Base-by-base conservation (phyloP, 2,329 filamentous ascomycete genomes). In the Epichloe sp. region DNA sequence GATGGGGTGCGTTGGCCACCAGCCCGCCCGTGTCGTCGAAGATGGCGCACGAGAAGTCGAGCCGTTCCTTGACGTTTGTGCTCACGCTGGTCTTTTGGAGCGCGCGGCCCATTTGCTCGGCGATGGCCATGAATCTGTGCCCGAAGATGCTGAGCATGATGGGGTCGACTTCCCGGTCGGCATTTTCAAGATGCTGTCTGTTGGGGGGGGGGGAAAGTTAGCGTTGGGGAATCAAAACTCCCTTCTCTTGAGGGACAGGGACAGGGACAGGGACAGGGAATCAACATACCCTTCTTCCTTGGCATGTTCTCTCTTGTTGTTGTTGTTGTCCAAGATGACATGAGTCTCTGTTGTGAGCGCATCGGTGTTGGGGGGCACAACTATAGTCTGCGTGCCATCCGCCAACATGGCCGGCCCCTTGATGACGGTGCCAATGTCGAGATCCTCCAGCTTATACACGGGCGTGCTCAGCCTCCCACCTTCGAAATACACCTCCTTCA, bases 381-480 rank as follows among this genome's bases (percentile, higher is more conserved):
- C 87, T 55, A 97, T 93, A 0, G 91, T 97, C 67, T 96, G 91
- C 1, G 86, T 90, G 8, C 85, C 85, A 61, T 91, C 90, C 2
- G 88, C 88, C 52, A 95, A 77, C 68, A 95, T 87, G 0, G 89
- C 89, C 1, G 90, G 90, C 0, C 90, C 90, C 47, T 76, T 72
- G 50, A 95, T 73, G 19, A 80, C 78, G 54, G 89, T 82, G 2
- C 89, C 88, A 5, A 87, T 73, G 1, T 73, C 70, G 11, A 96
- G 72, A 53, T 88, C 78, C 55, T 86, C 81, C 0, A 96, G 77
- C 65, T 86, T 89, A 68, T 89, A 95, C 48, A 95, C 80, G 0
- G 88, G 83, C 0, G 89, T 95, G 17, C 89, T 77, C 55, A 77
- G 71, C 26, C 88, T 78, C 1, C 88, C 87, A 5, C 83, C 86